Evolutionary conservation across 331 rosid species (phyloP).

Genomic region (Malus hybrid): DNA sequence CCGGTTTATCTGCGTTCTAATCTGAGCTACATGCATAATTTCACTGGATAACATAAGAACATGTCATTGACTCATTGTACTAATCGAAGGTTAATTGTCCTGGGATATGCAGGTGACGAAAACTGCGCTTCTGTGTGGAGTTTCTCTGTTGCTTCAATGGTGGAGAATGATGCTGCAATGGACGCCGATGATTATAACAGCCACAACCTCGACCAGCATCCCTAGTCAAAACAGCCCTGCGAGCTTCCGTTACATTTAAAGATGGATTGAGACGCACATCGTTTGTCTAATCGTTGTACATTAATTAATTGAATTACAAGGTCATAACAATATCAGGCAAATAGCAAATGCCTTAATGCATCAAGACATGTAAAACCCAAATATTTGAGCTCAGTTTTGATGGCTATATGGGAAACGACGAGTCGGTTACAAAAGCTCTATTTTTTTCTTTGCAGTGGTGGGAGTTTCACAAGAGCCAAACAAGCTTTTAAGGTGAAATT

Average conservation of each 20-base stretch:
- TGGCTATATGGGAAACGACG: not conserved
- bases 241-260: not conserved
- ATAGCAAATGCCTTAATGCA: not conserved
- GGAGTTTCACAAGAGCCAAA: not conserved
- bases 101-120: constrained; percentile 46
- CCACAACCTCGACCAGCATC: constrained; percentile 21
- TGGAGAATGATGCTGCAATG: constrained; percentile 22
- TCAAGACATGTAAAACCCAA: not conserved
- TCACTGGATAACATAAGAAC: not conserved
- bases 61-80: not conserved
- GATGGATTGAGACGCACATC: not conserved
- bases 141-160: constrained; percentile 46
- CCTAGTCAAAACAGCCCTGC: not conserved
- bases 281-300: not conserved
- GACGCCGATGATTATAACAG: constrained; percentile 10
- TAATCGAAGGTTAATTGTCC: not conserved
- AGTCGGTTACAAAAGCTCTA: not conserved
- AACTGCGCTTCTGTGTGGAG: constrained; percentile 89
- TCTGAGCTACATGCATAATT: not conserved
- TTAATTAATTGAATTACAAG: not conserved
- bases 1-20: not conserved
- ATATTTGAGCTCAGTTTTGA: not conserved
- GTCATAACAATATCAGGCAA: not conserved
- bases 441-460: too few relatives aligned
- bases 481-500: not conserved